phyloP scores from a whole-genome alignment of 2,329 filamentous ascomycete species.

The Hypocreales sp. region DNA sequence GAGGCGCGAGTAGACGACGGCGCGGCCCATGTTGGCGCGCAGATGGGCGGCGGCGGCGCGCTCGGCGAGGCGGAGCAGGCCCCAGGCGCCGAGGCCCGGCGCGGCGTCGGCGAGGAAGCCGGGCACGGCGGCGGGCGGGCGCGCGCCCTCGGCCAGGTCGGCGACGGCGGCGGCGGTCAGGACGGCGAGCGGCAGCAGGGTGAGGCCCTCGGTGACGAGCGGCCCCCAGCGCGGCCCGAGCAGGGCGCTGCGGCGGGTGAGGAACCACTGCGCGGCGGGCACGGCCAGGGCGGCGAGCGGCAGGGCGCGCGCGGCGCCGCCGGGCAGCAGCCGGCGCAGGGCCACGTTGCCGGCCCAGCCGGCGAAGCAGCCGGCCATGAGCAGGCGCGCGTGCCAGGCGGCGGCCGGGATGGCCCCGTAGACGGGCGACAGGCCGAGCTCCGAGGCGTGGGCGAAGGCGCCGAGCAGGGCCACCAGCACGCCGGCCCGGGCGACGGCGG shows the following conservation, averaged over 20 bases:
- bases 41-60: constrained; percentile 22
- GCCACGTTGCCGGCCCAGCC: constrained; percentile 56
- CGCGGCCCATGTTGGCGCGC: constrained; percentile 39
- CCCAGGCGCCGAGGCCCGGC: constrained; percentile 51
- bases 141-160: constrained; percentile 45
- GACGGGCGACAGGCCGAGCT: constrained; percentile 67
- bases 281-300: constrained; percentile 63
- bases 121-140: constrained; percentile 36
- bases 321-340: constrained; percentile 27
- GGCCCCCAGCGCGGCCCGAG: constrained; percentile 62
- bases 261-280: constrained; percentile 54
- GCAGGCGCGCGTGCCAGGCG: constrained; percentile 52
- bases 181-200: constrained; percentile 53
- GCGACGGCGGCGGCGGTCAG: constrained; percentile 49
- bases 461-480: constrained; percentile 26
- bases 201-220: constrained; percentile 55
- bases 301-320: constrained; percentile 37
- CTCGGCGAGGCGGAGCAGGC: constrained; percentile 42
- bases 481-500: constrained; percentile 19
- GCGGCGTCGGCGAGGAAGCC: constrained; percentile 44
- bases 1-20: constrained; percentile 51
- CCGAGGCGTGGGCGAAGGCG: constrained; percentile 52
- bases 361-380: constrained; percentile 50
- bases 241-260: constrained; percentile 49
- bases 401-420: constrained; percentile 73